A percentile compares a stretch with the other conserved stretches of the same genome.
These are phyloP conservation scores for Knoxdaviesia proteae DNA, from an alignment of 2,329 filamentous ascomycete species.

Conservation along the genomic window DNA sequence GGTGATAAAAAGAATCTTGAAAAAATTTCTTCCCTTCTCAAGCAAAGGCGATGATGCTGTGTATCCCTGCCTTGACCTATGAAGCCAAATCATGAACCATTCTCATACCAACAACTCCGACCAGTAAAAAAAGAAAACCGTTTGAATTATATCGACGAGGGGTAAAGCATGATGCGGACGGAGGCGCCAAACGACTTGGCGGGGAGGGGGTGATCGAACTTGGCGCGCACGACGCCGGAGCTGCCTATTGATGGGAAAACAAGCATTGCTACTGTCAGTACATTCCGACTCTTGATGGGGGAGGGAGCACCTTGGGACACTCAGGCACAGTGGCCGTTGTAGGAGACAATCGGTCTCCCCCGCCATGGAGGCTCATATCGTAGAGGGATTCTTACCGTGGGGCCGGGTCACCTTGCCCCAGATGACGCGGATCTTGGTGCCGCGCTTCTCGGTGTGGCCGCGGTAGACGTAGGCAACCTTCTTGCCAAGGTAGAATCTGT, in stretches of 20 bases:
- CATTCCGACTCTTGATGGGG: not conserved
- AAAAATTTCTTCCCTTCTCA: constrained; percentile 24
- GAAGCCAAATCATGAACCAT: constrained; percentile 40
- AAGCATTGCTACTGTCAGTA: not conserved
- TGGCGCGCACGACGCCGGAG: constrained; percentile 92
- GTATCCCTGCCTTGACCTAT: constrained; percentile 37
- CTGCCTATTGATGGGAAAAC: constrained; percentile 39
- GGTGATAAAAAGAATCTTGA: no score
- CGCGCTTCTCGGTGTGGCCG: constrained; percentile 80
- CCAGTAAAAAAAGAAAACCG: constrained; percentile 15
- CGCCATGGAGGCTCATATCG: not conserved
- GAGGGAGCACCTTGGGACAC: not conserved
- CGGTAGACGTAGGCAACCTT: constrained; percentile 98
- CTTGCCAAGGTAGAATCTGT: constrained; percentile 92
- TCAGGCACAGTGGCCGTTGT: no score
- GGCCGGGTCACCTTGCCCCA: constrained; percentile 96
- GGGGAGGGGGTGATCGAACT: constrained; percentile 91
- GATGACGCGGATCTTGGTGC: constrained; percentile 97
- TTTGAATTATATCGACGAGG: constrained; percentile 75
- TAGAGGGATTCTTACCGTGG: constrained; percentile 46
- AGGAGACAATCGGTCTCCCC: not conserved
- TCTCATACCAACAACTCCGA: constrained; percentile 38
- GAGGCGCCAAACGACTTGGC: constrained; percentile 91
- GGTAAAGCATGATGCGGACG: constrained; percentile 94
- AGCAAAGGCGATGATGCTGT: constrained; percentile 26